Evolutionary conservation across 2,329 filamentous ascomycete species (phyloP).

Genomic region (Scytalidium lignicola): DNA sequence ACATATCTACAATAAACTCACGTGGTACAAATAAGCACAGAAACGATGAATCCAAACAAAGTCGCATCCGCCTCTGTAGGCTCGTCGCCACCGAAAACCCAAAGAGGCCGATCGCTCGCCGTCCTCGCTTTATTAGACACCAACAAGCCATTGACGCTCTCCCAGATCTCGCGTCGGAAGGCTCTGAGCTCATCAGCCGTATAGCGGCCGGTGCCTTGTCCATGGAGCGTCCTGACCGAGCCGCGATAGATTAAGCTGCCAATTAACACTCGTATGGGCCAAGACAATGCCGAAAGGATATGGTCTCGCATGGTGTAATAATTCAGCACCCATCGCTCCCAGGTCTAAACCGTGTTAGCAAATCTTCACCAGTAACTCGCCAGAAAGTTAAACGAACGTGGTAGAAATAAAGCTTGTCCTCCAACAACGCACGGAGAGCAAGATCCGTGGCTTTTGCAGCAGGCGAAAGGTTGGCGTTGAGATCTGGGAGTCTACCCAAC

Average conservation of each 20-base stretch:
- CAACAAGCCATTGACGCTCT: slow-evolving; percentile 41
- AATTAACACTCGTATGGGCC: slow-evolving; percentile 44
- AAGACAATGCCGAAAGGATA: slow-evolving; percentile 42
- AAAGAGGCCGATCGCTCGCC: slow-evolving; percentile 41
- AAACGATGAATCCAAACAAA: slow-evolving; percentile 53
- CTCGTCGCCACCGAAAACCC: slow-evolving; percentile 46
- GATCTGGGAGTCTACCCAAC: slow-evolving; percentile 36
- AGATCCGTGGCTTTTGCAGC: slow-evolving; percentile 42
- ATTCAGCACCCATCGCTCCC: slow-evolving; percentile 55
- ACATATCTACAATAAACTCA: too few relatives aligned
- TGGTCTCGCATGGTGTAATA: slow-evolving; percentile 53
- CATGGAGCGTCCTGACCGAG: slow-evolving; percentile 39
- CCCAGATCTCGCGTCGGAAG: slow-evolving; percentile 49
- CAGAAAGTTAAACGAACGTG: slow-evolving; percentile 29
- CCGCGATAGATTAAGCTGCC: slow-evolving; percentile 44
- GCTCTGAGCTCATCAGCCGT: slow-evolving; percentile 41
- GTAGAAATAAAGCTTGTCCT: slow-evolving; percentile 57
- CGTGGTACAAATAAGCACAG: slow-evolving; percentile 47
- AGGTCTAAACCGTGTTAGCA: slow-evolving; percentile 27
- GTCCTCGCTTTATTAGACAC: slow-evolving; percentile 22
- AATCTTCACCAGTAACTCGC: not conserved
- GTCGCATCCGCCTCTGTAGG: slow-evolving; percentile 54
- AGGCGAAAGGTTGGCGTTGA: slow-evolving; percentile 40
- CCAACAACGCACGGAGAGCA: slow-evolving; percentile 47
- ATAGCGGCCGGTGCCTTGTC: slow-evolving; percentile 51